These are phyloP conservation scores for Penicillium soppii DNA, from an alignment of 495 filamentous ascomycete genomes.

Conservation along the genomic window DNA sequence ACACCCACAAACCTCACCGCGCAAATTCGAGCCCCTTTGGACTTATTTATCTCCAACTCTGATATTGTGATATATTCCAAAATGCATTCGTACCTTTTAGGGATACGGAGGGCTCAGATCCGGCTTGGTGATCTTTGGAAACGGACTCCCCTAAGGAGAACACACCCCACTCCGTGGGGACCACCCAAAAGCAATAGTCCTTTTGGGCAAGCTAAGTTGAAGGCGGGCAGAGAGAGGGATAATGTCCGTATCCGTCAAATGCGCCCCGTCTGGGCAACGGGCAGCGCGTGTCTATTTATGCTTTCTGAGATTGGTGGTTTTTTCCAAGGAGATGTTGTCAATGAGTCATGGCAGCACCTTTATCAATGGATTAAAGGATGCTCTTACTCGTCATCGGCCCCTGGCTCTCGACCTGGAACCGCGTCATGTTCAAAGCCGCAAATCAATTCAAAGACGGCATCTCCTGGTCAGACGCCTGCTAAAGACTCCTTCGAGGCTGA, in stretches of 20 bases:
- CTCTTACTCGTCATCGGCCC: slow-evolving; percentile 13
- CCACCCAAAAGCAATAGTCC: slow-evolving; percentile 61
- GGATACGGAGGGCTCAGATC: slow-evolving; percentile 78
- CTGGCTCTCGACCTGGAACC: slow-evolving; percentile 40
- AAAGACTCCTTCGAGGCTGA: slow-evolving; percentile 14
- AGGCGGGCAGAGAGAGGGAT: slow-evolving; percentile 55
- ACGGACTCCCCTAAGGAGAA: slow-evolving; percentile 70
- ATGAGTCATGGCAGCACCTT: slow-evolving; percentile 68
- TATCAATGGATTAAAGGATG: slow-evolving; percentile 54
- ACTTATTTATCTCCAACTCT: slow-evolving; percentile 75
- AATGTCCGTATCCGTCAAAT: slow-evolving; percentile 60
- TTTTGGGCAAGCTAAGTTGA: slow-evolving; percentile 54
- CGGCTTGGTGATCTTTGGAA: slow-evolving; percentile 82
- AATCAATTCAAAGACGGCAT: background rate
- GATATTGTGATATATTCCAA: slow-evolving; percentile 77
- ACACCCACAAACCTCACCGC: slow-evolving; percentile 69
- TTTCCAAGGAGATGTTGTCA: slow-evolving; percentile 85
- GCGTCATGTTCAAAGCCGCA: slow-evolving; percentile 30
- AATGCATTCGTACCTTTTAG: slow-evolving; percentile 83
- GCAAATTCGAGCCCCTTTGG: slow-evolving; percentile 74
- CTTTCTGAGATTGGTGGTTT: slow-evolving; percentile 82
- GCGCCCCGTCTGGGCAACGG: slow-evolving; percentile 82
- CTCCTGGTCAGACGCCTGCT: slow-evolving; percentile 2
- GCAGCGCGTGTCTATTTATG: slow-evolving; percentile 80
- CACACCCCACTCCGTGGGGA: slow-evolving; percentile 67